A percentile compares a stretch with the other conserved stretches of the same genome.
These are phyloP conservation scores for Ogataea pignaliae DNA, from an alignment of 805 yeast genomes.

Conservation along the genomic window DNA sequence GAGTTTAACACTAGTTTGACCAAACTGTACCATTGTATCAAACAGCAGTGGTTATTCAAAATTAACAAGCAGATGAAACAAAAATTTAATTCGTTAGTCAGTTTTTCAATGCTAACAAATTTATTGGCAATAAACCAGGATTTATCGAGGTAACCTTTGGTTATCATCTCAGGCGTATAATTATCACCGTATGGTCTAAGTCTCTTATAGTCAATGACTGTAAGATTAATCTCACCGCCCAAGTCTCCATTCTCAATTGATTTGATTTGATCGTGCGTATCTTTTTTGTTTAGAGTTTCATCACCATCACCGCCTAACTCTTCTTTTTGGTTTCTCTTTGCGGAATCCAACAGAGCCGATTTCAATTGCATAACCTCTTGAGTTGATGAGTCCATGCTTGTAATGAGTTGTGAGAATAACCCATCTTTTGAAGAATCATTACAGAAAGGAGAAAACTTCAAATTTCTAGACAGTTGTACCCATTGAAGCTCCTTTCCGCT, in stretches of 20 bases:
- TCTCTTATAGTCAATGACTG: constrained; percentile 37
- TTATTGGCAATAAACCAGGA: constrained; percentile 48
- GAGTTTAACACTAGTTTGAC: constrained; percentile 40
- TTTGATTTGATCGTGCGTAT: no score
- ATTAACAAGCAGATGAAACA: constrained; percentile 44
- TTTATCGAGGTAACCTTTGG: constrained; percentile 53
- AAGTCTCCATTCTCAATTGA: no score
- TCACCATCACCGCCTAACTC: constrained; percentile 25
- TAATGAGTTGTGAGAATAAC: constrained; percentile 25
- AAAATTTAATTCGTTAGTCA: constrained; percentile 53
- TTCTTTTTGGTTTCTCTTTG: constrained; percentile 19
- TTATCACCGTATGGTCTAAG: constrained; percentile 31
- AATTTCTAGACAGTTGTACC: neutral
- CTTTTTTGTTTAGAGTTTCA: constrained; percentile 5
- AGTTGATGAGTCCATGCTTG: constrained; percentile 45
- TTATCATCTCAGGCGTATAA: constrained; percentile 36
- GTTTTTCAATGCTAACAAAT: constrained; percentile 26
- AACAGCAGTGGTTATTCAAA: constrained; percentile 60
- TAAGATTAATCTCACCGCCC: constrained; percentile 35
- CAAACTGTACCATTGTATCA: constrained; percentile 59
- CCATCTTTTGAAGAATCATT: no score
- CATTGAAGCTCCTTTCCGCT: neutral
- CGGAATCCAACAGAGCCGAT: constrained; percentile 30
- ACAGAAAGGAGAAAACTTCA: neutral
- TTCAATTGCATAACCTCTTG: constrained; percentile 43